Evolutionary conservation across 768 basidiomycete species (phyloP).

Genomic region (Lactifluus subvellereus): DNA sequence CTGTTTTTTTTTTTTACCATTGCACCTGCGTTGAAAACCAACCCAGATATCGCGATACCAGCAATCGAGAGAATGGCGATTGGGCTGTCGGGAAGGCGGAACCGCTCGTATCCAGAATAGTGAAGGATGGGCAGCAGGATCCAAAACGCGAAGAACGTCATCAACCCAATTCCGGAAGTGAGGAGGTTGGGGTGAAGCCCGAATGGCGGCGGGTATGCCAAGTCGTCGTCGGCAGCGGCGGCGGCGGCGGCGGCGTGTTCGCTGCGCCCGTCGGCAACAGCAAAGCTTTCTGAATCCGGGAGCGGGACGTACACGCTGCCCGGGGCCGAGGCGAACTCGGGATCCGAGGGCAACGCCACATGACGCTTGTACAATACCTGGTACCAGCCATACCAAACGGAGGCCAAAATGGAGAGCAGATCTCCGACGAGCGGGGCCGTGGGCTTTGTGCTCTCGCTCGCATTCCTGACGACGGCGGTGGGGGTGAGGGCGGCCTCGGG

Average conservation of each 20-base stretch:
- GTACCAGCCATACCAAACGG: slow-evolving; percentile 68
- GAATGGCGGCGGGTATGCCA: slow-evolving; percentile 60
- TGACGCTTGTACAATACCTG: slow-evolving; percentile 84
- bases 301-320: slow-evolving; percentile 44
- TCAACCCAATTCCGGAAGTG: slow-evolving; percentile 73
- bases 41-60: slow-evolving; percentile 65
- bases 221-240: background rate
- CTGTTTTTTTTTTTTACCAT: slow-evolving; percentile 49
- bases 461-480: background rate
- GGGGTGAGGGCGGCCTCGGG: too few relatives aligned
- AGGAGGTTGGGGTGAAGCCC: slow-evolving; percentile 81
- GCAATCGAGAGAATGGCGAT: slow-evolving; percentile 46
- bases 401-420: slow-evolving; percentile 63
- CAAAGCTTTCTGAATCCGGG: slow-evolving; percentile 34
- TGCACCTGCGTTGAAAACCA: slow-evolving; percentile 78
- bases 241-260: background rate
- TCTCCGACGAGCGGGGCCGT: slow-evolving; percentile 66
- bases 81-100: slow-evolving; percentile 53
- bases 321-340: slow-evolving; percentile 40
- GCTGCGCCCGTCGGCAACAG: slow-evolving; percentile 25
- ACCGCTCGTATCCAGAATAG: slow-evolving; percentile 55
- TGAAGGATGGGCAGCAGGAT: slow-evolving; percentile 73
- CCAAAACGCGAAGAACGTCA: slow-evolving; percentile 72
- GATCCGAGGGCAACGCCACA: slow-evolving; percentile 62
- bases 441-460: slow-evolving; percentile 24